Percentiles rank a stretch among this genome's conserved stretches.
Evolutionary conservation across 2,329 filamentous ascomycete species (phyloP).

Genomic region (Colletotrichum chrysophilum): DNA sequence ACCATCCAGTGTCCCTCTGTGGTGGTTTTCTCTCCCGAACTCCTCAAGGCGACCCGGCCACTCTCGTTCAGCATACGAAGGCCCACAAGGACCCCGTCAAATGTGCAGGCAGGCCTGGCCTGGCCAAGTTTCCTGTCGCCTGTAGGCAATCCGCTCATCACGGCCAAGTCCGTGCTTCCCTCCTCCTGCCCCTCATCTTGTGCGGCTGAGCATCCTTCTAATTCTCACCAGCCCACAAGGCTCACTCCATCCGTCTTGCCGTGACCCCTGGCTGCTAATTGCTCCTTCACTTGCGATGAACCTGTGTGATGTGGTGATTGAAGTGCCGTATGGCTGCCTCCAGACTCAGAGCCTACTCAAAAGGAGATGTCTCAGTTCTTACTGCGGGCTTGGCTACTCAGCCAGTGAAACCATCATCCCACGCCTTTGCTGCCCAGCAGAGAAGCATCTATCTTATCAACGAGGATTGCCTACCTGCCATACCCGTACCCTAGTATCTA

Average conservation of each 20-base stretch:
- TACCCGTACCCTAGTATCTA: not conserved
- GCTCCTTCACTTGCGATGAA: not conserved
- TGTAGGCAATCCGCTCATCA: not conserved
- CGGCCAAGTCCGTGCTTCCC: conserved; percentile 18
- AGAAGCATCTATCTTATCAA: not conserved
- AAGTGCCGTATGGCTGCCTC: not conserved
- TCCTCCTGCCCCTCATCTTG: conserved; percentile 15
- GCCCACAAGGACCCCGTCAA: not conserved
- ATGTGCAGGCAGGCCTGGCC: not conserved
- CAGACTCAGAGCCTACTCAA: not conserved
- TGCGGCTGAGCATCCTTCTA: conserved; percentile 22
- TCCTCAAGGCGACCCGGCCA: not conserved
- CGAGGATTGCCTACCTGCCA: not conserved
- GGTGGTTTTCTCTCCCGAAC: not conserved
- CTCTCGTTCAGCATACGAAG: not conserved
- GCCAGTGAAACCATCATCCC: not conserved
- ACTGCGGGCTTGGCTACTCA: not conserved
- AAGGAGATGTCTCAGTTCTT: not conserved
- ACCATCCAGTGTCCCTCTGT: not conserved
- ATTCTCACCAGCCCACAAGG: conserved; percentile 18
- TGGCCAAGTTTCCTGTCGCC: not conserved
- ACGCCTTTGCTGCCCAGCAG: not conserved
- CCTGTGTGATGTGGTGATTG: not conserved
- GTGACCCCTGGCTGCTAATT: not conserved
- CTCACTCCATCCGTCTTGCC: conserved; percentile 5